Evolutionary conservation across 108 stramenopile genomes (phyloP).

Genomic region (Cyclotella kingstonii): DNA sequence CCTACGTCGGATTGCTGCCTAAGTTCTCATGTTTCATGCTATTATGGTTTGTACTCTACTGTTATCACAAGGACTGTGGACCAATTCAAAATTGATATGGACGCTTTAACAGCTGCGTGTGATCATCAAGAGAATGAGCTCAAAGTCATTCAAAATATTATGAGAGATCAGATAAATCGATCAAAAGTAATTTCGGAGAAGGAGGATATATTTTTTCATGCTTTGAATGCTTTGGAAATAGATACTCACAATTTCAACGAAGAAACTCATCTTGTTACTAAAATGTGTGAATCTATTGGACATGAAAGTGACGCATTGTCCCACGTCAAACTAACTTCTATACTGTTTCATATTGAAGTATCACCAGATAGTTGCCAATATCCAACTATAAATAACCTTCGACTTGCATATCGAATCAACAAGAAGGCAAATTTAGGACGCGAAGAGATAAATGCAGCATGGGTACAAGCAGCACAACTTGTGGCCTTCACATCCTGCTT

Average conservation of each 20-base stretch:
- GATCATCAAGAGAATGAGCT: slow-evolving; percentile 32
- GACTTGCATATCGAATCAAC: slow-evolving; percentile 37
- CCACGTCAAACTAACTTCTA: slow-evolving; percentile 22
- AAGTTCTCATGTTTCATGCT: background rate
- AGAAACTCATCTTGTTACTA: slow-evolving; percentile 29
- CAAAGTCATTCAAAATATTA: slow-evolving; percentile 23
- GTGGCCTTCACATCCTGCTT: slow-evolving; percentile 23
- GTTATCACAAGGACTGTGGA: slow-evolving; percentile 18
- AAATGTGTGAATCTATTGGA: slow-evolving; percentile 15
- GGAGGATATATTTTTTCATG: slow-evolving; percentile 26
- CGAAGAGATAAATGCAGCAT: slow-evolving; percentile 37
- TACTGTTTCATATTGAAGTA: slow-evolving; percentile 29
- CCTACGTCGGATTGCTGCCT: background rate
- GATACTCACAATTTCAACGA: slow-evolving; percentile 27
- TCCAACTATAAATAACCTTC: slow-evolving; percentile 39
- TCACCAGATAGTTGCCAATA: slow-evolving; percentile 11
- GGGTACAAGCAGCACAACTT: slow-evolving; percentile 33
- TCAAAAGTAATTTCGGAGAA: slow-evolving; percentile 11
- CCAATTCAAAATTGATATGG: slow-evolving; percentile 25
- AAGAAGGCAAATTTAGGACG: slow-evolving; percentile 16
- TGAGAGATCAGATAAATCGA: slow-evolving; percentile 28
- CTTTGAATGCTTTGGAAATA: slow-evolving; percentile 32
- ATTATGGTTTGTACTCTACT: background rate
- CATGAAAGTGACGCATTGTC: slow-evolving; percentile 29
- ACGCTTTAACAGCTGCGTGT: slow-evolving; percentile 24